A percentile compares a stretch with the other conserved stretches of the same genome.
Conservation (phyloP, 1,139 yeast genomes). For the Chernovozyma aurita region DNA sequence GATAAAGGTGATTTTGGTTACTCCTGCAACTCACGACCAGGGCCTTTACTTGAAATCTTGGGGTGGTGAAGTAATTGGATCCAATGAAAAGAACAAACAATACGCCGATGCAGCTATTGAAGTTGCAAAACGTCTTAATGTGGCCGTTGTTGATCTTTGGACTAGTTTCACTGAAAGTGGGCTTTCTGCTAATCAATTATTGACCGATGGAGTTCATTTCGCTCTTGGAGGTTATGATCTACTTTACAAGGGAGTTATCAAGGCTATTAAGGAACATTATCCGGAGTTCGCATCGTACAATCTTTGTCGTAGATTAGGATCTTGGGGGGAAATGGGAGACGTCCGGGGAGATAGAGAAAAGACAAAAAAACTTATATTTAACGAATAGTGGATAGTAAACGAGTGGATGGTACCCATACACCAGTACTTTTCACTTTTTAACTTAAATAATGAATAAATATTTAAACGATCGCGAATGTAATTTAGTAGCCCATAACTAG, state of each 20-base stretch:
- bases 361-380: slow-evolving; percentile 3
- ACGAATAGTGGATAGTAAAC: no score
- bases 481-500: no score
- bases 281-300: slow-evolving; percentile 45
- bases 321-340: slow-evolving; percentile 28
- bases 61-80: slow-evolving; percentile 26
- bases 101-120: slow-evolving; percentile 49
- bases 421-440: no score
- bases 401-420: no score
- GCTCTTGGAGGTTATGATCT: slow-evolving; percentile 56
- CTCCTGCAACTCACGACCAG: slow-evolving; percentile 59
- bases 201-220: slow-evolving; percentile 66
- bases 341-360: slow-evolving; percentile 20
- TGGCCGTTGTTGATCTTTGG: slow-evolving; percentile 56
- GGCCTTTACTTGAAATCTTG: slow-evolving; percentile 7
- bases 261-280: slow-evolving; percentile 33
- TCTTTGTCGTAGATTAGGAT: slow-evolving; percentile 27
- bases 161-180: slow-evolving; percentile 28
- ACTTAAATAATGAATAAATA: no score
- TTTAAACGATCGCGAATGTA: no score
- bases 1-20: slow-evolving; percentile 51
- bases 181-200: slow-evolving; percentile 14
- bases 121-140: slow-evolving; percentile 39
- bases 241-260: slow-evolving; percentile 39
- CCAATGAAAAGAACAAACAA: slow-evolving; percentile 24